phyloP scores from a whole-genome alignment of 225 moss, liverwort and hornwort genomes.

The Physcomitrium patens region DNA sequence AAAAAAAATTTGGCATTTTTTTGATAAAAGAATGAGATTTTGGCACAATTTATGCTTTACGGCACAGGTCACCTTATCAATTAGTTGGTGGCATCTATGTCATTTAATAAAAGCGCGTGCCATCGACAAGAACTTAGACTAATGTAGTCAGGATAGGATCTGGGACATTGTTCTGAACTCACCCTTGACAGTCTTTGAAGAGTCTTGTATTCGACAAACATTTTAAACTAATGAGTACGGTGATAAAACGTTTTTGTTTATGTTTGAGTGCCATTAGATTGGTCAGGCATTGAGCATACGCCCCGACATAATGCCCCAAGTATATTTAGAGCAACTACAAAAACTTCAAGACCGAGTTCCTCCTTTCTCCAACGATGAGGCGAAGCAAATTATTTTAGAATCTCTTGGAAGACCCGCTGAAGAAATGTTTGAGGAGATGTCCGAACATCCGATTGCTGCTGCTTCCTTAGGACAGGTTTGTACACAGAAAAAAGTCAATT shows the following conservation, averaged over 20 bases:
- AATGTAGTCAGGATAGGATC: neutral
- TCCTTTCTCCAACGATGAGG: constrained; percentile 80
- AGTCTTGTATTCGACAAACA: neutral
- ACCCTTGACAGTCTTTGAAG: neutral
- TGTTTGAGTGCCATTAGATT: constrained; percentile 56
- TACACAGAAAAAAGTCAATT: constrained; percentile 4
- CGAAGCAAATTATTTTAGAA: constrained; percentile 69
- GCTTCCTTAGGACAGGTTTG: constrained; percentile 92
- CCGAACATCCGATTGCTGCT: constrained; percentile 84
- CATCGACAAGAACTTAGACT: constrained; percentile 1
- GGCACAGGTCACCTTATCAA: neutral
- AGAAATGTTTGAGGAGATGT: constrained; percentile 76
- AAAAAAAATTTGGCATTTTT: too few species aligned
- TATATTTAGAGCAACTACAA: constrained; percentile 81
- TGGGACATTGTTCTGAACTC: neutral
- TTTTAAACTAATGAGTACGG: constrained; percentile 1
- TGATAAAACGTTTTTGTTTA: constrained; percentile 25
- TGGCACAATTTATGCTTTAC: too few species aligned
- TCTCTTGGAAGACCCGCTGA: constrained; percentile 72
- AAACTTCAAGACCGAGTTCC: constrained; percentile 95
- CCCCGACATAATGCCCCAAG: constrained; percentile 81
- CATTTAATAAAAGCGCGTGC: neutral
- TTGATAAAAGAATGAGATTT: too few species aligned
- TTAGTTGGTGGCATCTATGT: neutral
- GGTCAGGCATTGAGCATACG: constrained; percentile 93